These are phyloP conservation scores for Taphrina deformans DNA, from an alignment of 1,139 yeast genomes.

Conservation along the genomic window DNA sequence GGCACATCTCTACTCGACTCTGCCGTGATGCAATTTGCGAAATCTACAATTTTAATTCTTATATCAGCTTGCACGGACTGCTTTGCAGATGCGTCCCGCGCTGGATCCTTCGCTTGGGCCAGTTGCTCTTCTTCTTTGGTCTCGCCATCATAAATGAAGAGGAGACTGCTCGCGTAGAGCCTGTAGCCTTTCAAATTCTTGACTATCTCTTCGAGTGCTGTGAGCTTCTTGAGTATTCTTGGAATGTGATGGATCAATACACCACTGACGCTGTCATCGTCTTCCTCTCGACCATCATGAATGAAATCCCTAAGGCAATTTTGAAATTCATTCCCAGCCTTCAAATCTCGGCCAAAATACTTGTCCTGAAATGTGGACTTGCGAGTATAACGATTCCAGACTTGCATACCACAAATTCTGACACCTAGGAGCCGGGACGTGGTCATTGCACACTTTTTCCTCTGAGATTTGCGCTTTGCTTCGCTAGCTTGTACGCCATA, in stretches of 20 bases:
- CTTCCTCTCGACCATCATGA: slow-evolving; percentile 65
- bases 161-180: slow-evolving; percentile 83
- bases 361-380: slow-evolving; percentile 74
- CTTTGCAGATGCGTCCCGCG: slow-evolving; percentile 20
- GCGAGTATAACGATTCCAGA: slow-evolving; percentile 58
- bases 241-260: slow-evolving; percentile 65
- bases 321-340: slow-evolving; percentile 74
- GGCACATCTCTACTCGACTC: slow-evolving; percentile 51
- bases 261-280: slow-evolving; percentile 48
- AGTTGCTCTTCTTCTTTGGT: slow-evolving; percentile 40
- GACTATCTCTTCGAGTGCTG: slow-evolving; percentile 59
- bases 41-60: slow-evolving; percentile 79
- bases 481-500: slow-evolving; percentile 88
- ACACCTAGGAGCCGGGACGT: slow-evolving; percentile 85
- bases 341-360: slow-evolving; percentile 82
- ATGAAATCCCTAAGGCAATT: slow-evolving; percentile 71
- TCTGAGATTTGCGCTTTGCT: slow-evolving; percentile 74
- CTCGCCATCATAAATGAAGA: slow-evolving; percentile 82
- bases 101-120: slow-evolving; percentile 1
- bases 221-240: slow-evolving; percentile 58
- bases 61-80: slow-evolving; percentile 43
- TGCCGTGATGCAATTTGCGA: slow-evolving; percentile 89
- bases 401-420: slow-evolving; percentile 92
- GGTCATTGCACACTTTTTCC: slow-evolving; percentile 74
- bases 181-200: slow-evolving; percentile 70